These are phyloP conservation scores for Claviceps citrina DNA, from an alignment of 2,329 filamentous ascomycete genomes.

Conservation along the genomic window DNA sequence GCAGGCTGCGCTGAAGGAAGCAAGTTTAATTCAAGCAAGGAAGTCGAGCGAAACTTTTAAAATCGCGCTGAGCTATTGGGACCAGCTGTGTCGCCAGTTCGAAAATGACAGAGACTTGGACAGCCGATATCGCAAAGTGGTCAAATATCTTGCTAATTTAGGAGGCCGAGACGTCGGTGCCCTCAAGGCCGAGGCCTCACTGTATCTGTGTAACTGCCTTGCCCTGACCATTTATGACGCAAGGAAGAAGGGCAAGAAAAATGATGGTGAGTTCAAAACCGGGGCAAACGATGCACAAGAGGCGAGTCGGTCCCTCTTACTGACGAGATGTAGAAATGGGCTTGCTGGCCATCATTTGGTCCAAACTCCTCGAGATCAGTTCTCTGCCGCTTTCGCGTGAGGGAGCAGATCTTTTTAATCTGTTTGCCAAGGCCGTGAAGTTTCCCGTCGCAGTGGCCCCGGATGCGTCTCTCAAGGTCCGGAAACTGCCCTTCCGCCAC, in stretches of 20 bases:
- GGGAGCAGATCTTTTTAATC: background rate
- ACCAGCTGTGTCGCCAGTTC: conserved; percentile 23
- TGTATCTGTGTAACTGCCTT: conserved; percentile 21
- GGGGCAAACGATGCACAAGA: background rate
- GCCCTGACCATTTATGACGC: conserved; percentile 1
- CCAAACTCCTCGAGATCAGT: background rate
- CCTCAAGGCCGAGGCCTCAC: conserved; percentile 7
- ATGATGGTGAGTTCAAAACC: background rate
- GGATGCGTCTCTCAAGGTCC: background rate
- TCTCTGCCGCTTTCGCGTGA: background rate
- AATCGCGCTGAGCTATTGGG: conserved; percentile 4
- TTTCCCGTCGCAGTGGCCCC: background rate
- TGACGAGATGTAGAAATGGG: background rate
- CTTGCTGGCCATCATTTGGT: background rate
- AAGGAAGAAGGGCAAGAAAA: background rate
- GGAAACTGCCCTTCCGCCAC: background rate
- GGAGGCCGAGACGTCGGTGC: background rate
- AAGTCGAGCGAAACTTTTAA: conserved; percentile 11
- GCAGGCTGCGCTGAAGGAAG: conserved; percentile 21
- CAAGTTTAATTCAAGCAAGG: conserved; percentile 20
- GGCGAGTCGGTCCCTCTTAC: background rate
- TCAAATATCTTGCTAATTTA: background rate
- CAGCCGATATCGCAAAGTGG: conserved; percentile 21
- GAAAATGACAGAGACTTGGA: conserved; percentile 27
- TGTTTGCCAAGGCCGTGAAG: background rate